A percentile compares a stretch with the other conserved stretches of the same genome.
Conservation (phyloP, 257 asterid species). For the Solanum pennellii region DNA sequence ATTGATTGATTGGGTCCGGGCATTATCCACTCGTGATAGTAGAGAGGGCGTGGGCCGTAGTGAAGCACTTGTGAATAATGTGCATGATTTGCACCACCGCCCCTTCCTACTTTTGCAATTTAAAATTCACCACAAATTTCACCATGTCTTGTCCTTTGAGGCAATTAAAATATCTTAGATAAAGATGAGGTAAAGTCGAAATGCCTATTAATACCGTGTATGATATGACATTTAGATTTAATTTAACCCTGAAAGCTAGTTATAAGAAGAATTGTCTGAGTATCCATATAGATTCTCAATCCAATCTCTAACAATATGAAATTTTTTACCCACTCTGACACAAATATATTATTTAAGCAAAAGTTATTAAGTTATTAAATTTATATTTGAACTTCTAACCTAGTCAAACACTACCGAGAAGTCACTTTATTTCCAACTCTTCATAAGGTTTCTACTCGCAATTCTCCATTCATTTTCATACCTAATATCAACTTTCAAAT, state of each 20-base stretch:
- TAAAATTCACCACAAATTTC: conserved; percentile 3
- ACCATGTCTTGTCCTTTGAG: background rate
- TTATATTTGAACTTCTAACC: no score
- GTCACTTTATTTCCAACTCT: background rate
- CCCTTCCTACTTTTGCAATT: conserved; percentile 2
- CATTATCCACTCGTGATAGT: background rate
- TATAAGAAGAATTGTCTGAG: fast-evolving
- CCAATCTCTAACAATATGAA: fast-evolving
- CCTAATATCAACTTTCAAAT: no score
- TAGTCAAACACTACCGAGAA: background rate
- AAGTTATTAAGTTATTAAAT: no score
- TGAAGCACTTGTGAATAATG: background rate
- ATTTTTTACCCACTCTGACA: no score
- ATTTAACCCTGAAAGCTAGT: fast-evolving
- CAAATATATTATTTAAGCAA: no score
- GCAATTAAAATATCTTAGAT: background rate
- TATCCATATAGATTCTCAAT: no score
- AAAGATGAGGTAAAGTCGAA: no score
- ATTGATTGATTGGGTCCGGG: background rate
- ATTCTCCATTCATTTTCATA: background rate
- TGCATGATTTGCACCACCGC: conserved; percentile 8
- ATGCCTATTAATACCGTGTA: no score
- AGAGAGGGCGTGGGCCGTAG: background rate
- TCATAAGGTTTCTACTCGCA: background rate
- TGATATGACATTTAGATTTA: no score